Percentiles rank a stretch among this genome's conserved stretches.
These are phyloP conservation scores for Salvia miltiorrhiza DNA, from an alignment of 257 asterid species.

Conservation along the genomic window DNA sequence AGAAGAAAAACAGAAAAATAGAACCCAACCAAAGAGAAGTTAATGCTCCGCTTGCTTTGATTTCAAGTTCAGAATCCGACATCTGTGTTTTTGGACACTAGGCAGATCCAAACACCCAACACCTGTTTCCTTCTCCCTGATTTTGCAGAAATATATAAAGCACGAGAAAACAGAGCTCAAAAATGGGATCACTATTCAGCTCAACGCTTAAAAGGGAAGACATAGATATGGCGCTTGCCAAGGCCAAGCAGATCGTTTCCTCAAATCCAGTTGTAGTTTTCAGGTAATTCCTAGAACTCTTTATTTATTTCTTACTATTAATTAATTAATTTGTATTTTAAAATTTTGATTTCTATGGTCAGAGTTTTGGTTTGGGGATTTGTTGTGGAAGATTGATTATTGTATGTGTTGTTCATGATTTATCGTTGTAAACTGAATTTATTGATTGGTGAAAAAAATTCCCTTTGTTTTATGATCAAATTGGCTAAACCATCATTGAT, in stretches of 20 bases:
- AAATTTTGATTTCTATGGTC: neutral
- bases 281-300: slow-evolving; percentile 34
- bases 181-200: slow-evolving; percentile 67
- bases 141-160: slow-evolving; percentile 8
- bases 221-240: slow-evolving; percentile 56
- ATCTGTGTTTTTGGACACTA: slow-evolving; percentile 28
- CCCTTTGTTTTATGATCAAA: neutral
- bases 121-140: slow-evolving; percentile 22
- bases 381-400: neutral
- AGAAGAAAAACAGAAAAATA: neutral
- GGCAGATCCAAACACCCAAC: slow-evolving; percentile 21
- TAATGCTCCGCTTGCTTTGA: neutral
- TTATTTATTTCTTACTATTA: neutral
- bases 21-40: neutral
- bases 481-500: neutral
- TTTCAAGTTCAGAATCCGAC: slow-evolving; percentile 16
- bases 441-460: neutral
- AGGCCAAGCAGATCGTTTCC: slow-evolving; percentile 65
- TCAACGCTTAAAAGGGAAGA: slow-evolving; percentile 42
- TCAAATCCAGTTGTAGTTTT: slow-evolving; percentile 71
- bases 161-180: neutral
- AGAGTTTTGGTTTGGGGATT: neutral
- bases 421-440: neutral
- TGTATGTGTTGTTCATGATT: neutral
- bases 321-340: neutral